Evolutionary conservation across 2,329 filamentous ascomycete species (phyloP), one percentile per base, ranked within the genome.

Genomic region (Macroventuria anomochaeta): DNA sequence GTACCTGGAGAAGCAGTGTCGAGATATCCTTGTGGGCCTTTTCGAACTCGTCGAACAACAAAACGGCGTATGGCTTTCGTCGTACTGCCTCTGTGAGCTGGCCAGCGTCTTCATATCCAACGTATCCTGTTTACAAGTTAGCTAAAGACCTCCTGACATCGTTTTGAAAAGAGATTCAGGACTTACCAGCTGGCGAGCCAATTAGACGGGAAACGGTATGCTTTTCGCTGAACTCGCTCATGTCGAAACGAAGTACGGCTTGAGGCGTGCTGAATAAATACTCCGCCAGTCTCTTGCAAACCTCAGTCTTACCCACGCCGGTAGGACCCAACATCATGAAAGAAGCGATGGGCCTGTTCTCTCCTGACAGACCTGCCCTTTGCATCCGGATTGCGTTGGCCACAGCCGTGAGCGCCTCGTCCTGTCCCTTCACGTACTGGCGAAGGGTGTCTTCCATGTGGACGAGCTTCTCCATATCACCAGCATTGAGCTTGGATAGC

Each of bases 321-420:
- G 95, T 97, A 5, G 95, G 95, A 0, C 95, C 95, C 3, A 97
- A 83, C 83, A 97, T 97, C 88, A 97, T 97, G 79, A 97, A 97
- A 0, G 90, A 96, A 0, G 93, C 95, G 5, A 96, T 82, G 0
- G 95, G 95, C 0, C 92, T 84, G 73, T 97, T 96, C 67, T 97
- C 91, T 28, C 92, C 92, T 55, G 89, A 96, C 7, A 97, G 81
- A 1, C 95, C 95, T 7, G 95, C 95, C 60, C 95, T 85, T 75
- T 97, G 95, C 80, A 97, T 89, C 17, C 95, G 87, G 7, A 99
- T 93, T 0, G 95, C 95, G 70, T 97, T 90, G 28, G 93, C 89
- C 1, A 97, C 93, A 15, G 93, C 90, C 60, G 88, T 88, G 53
- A 99, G 85, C 6, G 95, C 95, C 68, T 97, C 93, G 60, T 97